Base-by-base conservation (phyloP, 2,329 filamentous ascomycete species). In the Aspergillus fructus region DNA sequence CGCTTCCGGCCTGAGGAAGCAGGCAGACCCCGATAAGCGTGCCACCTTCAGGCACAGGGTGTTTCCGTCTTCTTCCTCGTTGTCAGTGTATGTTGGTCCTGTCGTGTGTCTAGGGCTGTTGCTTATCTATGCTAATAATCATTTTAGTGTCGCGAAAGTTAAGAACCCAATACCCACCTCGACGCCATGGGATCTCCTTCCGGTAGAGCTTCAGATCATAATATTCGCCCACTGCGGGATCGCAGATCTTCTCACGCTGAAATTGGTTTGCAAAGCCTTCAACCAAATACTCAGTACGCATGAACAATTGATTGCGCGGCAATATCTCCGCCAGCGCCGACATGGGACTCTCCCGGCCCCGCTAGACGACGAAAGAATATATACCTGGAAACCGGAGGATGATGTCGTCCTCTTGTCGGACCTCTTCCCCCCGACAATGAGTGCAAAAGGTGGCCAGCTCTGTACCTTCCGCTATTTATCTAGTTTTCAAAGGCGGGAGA, bases 321-420 rank as follows among this genome's bases (percentile, higher is more conserved):
- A 71, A 56, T 78, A 77, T 62, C 70, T 78, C 37, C 74, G 73
- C 30, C 66, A 72, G 33, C 72, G 72, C 34, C 74, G 76, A 5
- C 74, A 77, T 62, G 76, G 75, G 34, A 76, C 73, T 37, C 70
- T 78, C 15, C 76, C 76, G 5, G 74, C 72, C 4, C 73, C 73
- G 8, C 70, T 75, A 42, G 67, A 73, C 43, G 60, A 63, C 53
- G 69, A 71, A 37, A 67, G 66, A 48, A 70, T 61, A 21, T 76
- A 77, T 63, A 76, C 74, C 34, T 68, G 74, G 45, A 74, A 73
- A 40, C 74, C 76, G 4, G 68, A 75, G 59, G 75, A 78, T 56
- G 74, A 78, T 64, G 74, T 76, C 37, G 71, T 78, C 39, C 69
- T 78, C 23, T 64, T 78, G 15, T 77, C 75, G 11, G 76, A 78